Base-by-base conservation (phyloP, 202 grass and related monocot genomes). In the Setaria viridis region DNA sequence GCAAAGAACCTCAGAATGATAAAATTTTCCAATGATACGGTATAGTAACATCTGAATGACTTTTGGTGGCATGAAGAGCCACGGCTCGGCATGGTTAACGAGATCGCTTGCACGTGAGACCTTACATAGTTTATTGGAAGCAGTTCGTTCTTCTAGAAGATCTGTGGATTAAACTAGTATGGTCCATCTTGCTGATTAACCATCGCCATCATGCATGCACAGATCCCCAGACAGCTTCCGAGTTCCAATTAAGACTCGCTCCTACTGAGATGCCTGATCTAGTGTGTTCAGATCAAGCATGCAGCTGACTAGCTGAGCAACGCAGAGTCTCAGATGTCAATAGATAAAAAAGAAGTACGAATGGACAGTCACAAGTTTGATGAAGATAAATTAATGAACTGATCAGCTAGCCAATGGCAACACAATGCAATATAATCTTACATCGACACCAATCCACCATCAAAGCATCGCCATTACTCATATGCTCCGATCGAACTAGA, bases 111-210 rank as follows among this genome's bases (percentile, higher is more conserved):
- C 77, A 79, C 45, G 59, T 79, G 76, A 63, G 12, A 15, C 32
- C 43, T 49, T 6, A 65, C 9, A 37, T 50, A 49, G 76, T 49
- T 64, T 79, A 64, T 20, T 34, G 15, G 15, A 4, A 35, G 9
- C 2, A 12, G 13, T 66, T 30, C 5, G 14, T 64, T 32, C 57
- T 74, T 67, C 60, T 37, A 42, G 60, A 82, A 68, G 7, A 71
- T 82, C 72, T n/a, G 20, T 45, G 35, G 3, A 70, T 81, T 81
- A 70, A 45, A 81, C 51, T 79, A 50, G 48, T 15, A 32, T 19
- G 57, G 3, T 62, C 75, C n/a, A 68, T 9, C 58, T 67, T 14
- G 19, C 15, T 55, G 55, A 11, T 13, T 80, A 80, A 46, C 56
- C 67, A 64, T 46, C 72, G 25, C 32, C 21, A 9, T 32, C 34